Evolutionary conservation across 2,329 filamentous ascomycete species (phyloP), one percentile per base, ranked within the genome.

Genomic region (Stemphylium lycopersici): DNA sequence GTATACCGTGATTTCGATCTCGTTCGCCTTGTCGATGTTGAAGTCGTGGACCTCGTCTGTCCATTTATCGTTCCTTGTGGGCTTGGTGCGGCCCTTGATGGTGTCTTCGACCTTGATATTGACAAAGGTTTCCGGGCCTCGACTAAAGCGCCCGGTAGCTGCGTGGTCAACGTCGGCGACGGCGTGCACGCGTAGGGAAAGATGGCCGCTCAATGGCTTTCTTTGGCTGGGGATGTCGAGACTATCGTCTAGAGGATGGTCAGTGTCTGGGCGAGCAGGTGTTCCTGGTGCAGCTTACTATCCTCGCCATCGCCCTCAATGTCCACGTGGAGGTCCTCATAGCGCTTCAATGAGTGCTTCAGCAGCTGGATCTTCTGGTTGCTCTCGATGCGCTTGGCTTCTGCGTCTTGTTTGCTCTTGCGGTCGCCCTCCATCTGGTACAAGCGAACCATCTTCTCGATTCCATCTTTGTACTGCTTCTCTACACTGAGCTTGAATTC

Each of bases 401-500:
- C 92, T 37, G 95, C 95, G 76, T 99, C 95, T 53, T 90, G 87
- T 74, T 90, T 91, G 79, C 93, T 98, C 81, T 96, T 97, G 66
- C 93, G 88, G 73, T 99, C 95, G 26, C 95, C 93, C 76, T 98
- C 95, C 84, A 98, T 95, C 73, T 95, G 88, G 73, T 99, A 99
- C 32, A 99, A 82, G 74, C 95, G 91, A 41, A 97, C 91, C 95
- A 99, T 98, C 81, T 99, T 99, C 78, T 99, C 95, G 66, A 99
- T 95, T 58, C 95, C 95, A 71, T 96, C 96, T 63, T 98, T 92
- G 78, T 99, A 99, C 78, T 99, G 95, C 74, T 97, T 96, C 76
- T 99, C 95, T 24, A 99, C 95, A 64, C 95, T 96, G 58, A 99
- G 84, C 80, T 99, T 99, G 81, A 99, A 99, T 77, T 98, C 92